A percentile compares a stretch with the other conserved stretches of the same genome.
Evolutionary conservation across 164 flowering plant genomes (phyloP).

Genomic region (Vitis rupestris): DNA sequence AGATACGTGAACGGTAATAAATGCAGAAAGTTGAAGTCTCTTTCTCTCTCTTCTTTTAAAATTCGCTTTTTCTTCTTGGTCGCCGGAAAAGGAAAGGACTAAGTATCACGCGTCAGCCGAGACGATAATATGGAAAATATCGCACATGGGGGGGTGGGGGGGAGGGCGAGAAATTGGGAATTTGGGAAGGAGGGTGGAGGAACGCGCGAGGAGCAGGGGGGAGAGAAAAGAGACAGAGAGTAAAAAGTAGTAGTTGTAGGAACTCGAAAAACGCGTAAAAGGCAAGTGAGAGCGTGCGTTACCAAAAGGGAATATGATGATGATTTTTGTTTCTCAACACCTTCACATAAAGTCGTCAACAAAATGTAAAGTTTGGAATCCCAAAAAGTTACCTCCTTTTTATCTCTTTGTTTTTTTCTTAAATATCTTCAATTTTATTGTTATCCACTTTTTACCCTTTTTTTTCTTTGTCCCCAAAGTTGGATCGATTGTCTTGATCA

Average conservation of each 20-base stretch:
- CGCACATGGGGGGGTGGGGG: too few relatives aligned
- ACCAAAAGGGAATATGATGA: slow-evolving; percentile 42
- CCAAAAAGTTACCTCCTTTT: slow-evolving; percentile 10
- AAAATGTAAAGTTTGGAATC: slow-evolving; percentile 11
- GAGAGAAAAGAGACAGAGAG: slow-evolving; percentile 9
- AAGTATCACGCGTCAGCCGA: slow-evolving; percentile 25
- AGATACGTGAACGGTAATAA: slow-evolving; percentile 25
- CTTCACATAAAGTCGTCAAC: slow-evolving; percentile 17
- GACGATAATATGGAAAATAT: neutral
- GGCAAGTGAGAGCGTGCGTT: slow-evolving; percentile 57
- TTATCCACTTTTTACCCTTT: too few relatives aligned
- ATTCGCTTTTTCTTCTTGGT: slow-evolving; percentile 8
- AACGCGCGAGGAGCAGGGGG: neutral
- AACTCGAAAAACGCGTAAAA: slow-evolving; percentile 43
- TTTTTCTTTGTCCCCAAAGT: too few relatives aligned
- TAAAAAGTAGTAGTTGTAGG: slow-evolving; percentile 11
- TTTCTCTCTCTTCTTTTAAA: slow-evolving; percentile 14
- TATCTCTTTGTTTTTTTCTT: neutral
- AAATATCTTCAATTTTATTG: too few relatives aligned
- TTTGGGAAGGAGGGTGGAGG: neutral
- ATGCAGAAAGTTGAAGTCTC: slow-evolving; percentile 29
- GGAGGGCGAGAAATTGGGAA: neutral
- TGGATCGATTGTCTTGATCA: too few relatives aligned
- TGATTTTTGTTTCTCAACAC: slow-evolving; percentile 23
- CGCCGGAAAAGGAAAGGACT: slow-evolving; percentile 21